Base-by-base conservation (phyloP, 306 rosid species). In the Cucurbita argyrosperma region DNA sequence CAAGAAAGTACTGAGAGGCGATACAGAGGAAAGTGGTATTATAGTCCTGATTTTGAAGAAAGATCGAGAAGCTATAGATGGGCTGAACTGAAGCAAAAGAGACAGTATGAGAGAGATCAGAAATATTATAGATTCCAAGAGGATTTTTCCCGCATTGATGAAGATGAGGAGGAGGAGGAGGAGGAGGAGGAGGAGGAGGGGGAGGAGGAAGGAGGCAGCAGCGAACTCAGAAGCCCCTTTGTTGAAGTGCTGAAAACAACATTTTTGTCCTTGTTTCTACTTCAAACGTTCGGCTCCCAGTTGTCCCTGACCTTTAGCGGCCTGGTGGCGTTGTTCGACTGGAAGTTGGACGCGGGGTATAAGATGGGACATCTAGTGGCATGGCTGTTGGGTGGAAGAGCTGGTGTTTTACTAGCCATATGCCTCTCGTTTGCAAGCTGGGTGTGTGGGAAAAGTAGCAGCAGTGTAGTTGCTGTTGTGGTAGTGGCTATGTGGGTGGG, bases 391-490 rank as follows among this genome's bases (percentile, higher is more conserved):
- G 97, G 97, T 30, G 98, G 97, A 26, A 85, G 85, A 71, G 87
- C 85, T 5, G 98, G 98, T 47, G 70, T 94, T 74, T 80, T 94
- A 84, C 88, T 93, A 10, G 82, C 92, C 57, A 49, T 94, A 79
- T 87, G 88, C 80, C 84, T 90, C 78, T 89, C 90, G 13, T 90
- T 93, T 79, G 90, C 92, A 16, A 90, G 97, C 79, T 94, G 98
- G 96, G 85, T 79, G 65, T 94, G 87, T 57, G 98, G 97, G 65
- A 94, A 94, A 87, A 89, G 90, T 79, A 90, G 96, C 74, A 94
- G 97, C 76, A 89, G 90, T 76, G 72, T 78, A 26, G 98, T 89
- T 81, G 87, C 85, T 76, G 79, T 93, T 12, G 86, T 90, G 65
- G 83, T 89, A 77, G 84, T 89, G 70, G 97, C 96, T 46, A 83